phyloP scores from a whole-genome alignment of 2,329 filamentous ascomycete genomes.

The Cyphellophora attinorum region DNA sequence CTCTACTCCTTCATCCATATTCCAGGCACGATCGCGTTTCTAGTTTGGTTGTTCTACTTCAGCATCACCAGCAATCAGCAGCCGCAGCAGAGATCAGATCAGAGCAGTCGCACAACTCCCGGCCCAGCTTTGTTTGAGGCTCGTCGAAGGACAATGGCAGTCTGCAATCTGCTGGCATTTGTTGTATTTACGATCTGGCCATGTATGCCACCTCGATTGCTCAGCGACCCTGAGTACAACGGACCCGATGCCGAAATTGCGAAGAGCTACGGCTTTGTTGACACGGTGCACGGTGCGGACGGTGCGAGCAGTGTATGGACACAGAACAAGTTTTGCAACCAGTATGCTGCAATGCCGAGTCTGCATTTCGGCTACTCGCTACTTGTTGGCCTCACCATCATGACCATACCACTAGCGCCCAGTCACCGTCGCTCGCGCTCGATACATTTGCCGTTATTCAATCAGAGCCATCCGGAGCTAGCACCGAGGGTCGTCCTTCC shows the following conservation, averaged over 20 bases:
- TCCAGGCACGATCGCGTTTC: constrained; percentile 63
- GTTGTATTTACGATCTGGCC: constrained; percentile 51
- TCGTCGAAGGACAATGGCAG: constrained; percentile 46
- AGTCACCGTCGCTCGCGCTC: constrained; percentile 37
- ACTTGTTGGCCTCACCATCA: constrained; percentile 60
- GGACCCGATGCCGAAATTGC: constrained; percentile 49
- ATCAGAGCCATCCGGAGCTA: constrained; percentile 17
- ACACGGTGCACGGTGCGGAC: constrained; percentile 47
- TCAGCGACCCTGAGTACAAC: constrained; percentile 44
- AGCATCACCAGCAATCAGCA: constrained; percentile 53
- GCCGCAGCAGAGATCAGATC: constrained; percentile 23
- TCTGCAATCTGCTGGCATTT: constrained; percentile 51
- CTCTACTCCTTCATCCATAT: constrained; percentile 72
- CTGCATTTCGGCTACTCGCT: constrained; percentile 69
- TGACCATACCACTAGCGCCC: constrained; percentile 52
- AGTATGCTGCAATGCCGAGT: constrained; percentile 68
- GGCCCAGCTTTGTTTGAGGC: constrained; percentile 47
- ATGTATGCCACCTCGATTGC: constrained; percentile 50
- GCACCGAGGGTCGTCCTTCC: constrained; percentile 30
- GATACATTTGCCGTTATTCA: constrained; percentile 24
- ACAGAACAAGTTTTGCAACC: constrained; percentile 64
- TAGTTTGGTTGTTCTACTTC: constrained; percentile 58
- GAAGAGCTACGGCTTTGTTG: constrained; percentile 50
- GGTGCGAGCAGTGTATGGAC: constrained; percentile 63
- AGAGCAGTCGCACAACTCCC: constrained; percentile 34